phyloP scores from a whole-genome alignment of 257 asterid genomes.

The Marsdenia floribunda region DNA sequence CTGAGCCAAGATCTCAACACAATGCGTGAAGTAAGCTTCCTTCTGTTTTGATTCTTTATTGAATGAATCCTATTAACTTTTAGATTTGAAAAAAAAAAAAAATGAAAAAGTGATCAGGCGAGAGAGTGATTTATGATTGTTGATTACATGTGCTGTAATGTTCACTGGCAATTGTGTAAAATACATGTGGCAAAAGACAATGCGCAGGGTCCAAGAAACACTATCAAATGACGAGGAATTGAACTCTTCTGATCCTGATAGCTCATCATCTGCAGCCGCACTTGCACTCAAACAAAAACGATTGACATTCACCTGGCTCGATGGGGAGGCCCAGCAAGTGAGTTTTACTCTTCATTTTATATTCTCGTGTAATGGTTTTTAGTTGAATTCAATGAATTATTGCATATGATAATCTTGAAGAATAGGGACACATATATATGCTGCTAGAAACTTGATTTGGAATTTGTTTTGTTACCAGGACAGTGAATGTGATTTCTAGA shows the following conservation, averaged over 20 bases:
- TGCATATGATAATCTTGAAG: constrained; percentile 4
- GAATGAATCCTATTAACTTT: constrained; percentile 4
- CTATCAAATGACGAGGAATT: constrained; percentile 43
- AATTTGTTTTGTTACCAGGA: not conserved
- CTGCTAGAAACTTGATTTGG: not conserved
- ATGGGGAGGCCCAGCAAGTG: constrained; percentile 90
- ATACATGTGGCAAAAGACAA: constrained; percentile 56
- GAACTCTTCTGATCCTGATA: constrained; percentile 45
- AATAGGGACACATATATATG: not conserved
- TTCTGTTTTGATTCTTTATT: constrained; percentile 9
- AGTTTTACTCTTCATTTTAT: constrained; percentile 20
- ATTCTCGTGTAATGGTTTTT: constrained; percentile 12
- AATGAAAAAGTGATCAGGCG: not conserved
- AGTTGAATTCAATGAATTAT: not conserved
- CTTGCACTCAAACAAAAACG: constrained; percentile 67
- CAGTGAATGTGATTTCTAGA: not conserved
- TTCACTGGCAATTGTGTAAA: constrained; percentile 25
- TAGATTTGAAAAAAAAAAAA: not conserved
- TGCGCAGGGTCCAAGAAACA: constrained; percentile 80
- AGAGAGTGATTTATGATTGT: not conserved
- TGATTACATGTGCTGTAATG: not conserved
- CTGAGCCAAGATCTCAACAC: constrained; percentile 76
- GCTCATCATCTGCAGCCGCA: constrained; percentile 44
- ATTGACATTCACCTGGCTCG: constrained; percentile 88
- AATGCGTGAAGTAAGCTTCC: constrained; percentile 84